Base-by-base conservation (phyloP, 306 rosid genomes). In the Datisca glomerata region DNA sequence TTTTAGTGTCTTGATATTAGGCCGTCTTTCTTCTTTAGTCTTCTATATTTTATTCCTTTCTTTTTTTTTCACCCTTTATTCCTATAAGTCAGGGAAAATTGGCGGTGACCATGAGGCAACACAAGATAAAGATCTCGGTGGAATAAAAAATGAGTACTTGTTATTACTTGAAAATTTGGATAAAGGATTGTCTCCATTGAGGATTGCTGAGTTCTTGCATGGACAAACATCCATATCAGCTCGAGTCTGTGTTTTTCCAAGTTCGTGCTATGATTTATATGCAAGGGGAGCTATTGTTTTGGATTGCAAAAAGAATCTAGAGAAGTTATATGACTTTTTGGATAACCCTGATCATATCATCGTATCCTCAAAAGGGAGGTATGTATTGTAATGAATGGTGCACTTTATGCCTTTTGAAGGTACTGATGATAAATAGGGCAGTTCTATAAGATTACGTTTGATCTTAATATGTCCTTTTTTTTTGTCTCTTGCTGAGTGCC, bases 351-450 rank as follows among this genome's bases (percentile, higher is more conserved):
- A 70, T 47, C 67, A 35, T 21, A 63, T 74, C 41, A 57, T 87
- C 21, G 35, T 69, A 24, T 87, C 94, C 53, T 62, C 82, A 29
- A 25, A 52, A 22, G 93, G 80, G 65, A 82, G 96, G 96, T 79
- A 71, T 42, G 40, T 41, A 40, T 43, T 25, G 7, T 31, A 8
- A 31, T 31, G 35, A n/a, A 2, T 31, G 13, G 36, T 31, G 36
- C 1, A 8, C 36, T 31, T 8, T 28, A 28, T 31, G 13, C 36
- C n/a, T n/a, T n/a, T n/a, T n/a, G n/a, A n/a, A n/a, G n/a, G n/a
- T n/a, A n/a, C n/a, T n/a, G n/a, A n/a, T n/a, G n/a, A n/a, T n/a
- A n/a, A n/a, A n/a, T n/a, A n/a, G n/a, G n/a, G n/a, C n/a, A n/a
- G n/a, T n/a, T n/a, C n/a, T n/a, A n/a, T n/a, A n/a, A n/a, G n/a